Conservation (phyloP, 139 green algal species). For the Desmodesmus armatus region DNA sequence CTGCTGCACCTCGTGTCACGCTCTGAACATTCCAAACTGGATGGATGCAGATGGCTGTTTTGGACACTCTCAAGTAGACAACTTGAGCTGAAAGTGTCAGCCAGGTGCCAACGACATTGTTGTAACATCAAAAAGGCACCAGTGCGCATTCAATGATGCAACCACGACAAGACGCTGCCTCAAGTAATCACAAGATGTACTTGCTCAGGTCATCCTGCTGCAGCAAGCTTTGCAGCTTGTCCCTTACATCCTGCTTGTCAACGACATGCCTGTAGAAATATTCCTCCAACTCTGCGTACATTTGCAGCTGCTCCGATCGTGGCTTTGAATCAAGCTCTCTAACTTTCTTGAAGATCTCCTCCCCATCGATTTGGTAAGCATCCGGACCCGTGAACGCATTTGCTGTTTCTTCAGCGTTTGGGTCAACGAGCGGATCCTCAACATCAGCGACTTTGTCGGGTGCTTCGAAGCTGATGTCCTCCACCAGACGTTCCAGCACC, state of each 20-base stretch:
- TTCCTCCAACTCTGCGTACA: background rate
- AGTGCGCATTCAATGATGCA: background rate
- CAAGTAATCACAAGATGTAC: constrained; percentile 52
- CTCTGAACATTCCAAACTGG: background rate
- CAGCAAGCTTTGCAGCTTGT: constrained; percentile 46
- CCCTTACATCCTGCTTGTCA: constrained; percentile 45
- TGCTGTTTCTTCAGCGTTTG: background rate
- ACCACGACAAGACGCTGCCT: background rate
- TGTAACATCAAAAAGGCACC: background rate
- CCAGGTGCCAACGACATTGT: background rate
- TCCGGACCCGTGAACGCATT: background rate
- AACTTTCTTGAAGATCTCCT: background rate
- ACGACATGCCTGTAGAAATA: constrained; percentile 43
- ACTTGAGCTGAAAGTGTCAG: background rate
- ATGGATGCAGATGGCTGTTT: background rate
- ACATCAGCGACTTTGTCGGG: constrained; percentile 74
- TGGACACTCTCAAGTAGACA: no score
- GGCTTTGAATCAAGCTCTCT: background rate
- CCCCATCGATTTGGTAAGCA: background rate
- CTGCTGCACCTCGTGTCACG: background rate
- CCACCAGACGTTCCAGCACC: constrained; percentile 93
- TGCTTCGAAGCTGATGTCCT: constrained; percentile 93
- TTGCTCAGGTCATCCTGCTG: constrained; percentile 53
- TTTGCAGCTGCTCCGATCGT: background rate
- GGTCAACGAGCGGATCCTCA: background rate